Evolutionary conservation across 768 basidiomycete genomes (phyloP).

Genomic region (Phaeotremella skinneri): DNA sequence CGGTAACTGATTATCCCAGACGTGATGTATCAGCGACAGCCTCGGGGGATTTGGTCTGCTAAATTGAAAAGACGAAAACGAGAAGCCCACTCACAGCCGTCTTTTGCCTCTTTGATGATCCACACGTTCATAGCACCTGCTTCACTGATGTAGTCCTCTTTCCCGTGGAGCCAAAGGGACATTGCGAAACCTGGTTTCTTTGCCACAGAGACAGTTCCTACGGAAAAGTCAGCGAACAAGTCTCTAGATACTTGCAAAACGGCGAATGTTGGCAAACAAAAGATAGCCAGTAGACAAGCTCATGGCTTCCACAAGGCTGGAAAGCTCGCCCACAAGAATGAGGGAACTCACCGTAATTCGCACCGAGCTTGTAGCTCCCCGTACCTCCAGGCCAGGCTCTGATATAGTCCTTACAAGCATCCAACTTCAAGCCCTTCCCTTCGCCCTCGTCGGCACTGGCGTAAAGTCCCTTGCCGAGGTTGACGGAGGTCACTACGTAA

Average conservation of each 20-base stretch:
- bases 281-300: neutral
- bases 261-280: neutral
- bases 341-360: conserved; percentile 51
- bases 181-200: conserved; percentile 45
- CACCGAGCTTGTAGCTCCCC: conserved; percentile 76
- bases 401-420: conserved; percentile 77
- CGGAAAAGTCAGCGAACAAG: neutral
- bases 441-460: conserved; percentile 24
- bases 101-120: conserved; percentile 44
- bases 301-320: no score
- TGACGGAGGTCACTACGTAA: conserved; percentile 39
- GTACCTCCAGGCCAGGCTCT: conserved; percentile 90
- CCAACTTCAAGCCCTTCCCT: conserved; percentile 72
- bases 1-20: conserved; percentile 34
- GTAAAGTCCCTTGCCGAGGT: conserved; percentile 37
- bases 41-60: no score
- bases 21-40: no score
- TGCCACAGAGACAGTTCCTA: conserved; percentile 42
- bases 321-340: no score
- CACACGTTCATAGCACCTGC: conserved; percentile 47
- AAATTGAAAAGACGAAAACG: no score
- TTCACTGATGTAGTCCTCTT: conserved; percentile 44
- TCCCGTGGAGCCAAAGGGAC: conserved; percentile 42
- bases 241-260: no score
- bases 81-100: conserved; percentile 41